Conservation (phyloP, 106 monocot species). For the Cymbidium sinense region DNA sequence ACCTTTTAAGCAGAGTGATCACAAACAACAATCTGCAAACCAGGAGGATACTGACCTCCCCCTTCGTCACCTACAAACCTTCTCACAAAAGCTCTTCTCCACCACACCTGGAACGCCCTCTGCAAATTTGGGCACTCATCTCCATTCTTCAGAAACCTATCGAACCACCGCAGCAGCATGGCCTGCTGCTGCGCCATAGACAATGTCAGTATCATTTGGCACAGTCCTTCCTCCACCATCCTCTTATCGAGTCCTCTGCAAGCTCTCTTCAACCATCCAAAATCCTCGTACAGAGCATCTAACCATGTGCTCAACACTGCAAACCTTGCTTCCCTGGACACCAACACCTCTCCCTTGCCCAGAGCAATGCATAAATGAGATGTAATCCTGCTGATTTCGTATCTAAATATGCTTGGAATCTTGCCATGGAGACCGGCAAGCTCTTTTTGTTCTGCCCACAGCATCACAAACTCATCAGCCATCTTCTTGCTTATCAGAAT, state of each 20-base stretch:
- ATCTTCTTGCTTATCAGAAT: conserved; percentile 35
- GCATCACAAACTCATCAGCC: conserved; percentile 30
- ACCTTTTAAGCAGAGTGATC: not conserved
- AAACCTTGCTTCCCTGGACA: conserved; percentile 18
- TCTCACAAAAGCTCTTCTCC: conserved; percentile 37
- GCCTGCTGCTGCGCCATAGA: conserved; percentile 35
- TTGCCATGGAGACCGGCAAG: conserved; percentile 28
- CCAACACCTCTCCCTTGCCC: conserved; percentile 33
- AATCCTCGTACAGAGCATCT: conserved; percentile 38
- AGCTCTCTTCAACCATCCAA: conserved; percentile 38
- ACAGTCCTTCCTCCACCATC: conserved; percentile 33
- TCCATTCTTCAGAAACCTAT: conserved; percentile 33
- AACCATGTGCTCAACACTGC: conserved; percentile 29
- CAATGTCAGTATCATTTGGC: conserved; percentile 34
- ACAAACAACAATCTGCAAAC: conserved; percentile 23
- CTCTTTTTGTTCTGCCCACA: conserved; percentile 45
- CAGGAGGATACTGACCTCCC: conserved; percentile 10
- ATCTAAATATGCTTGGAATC: conserved; percentile 29
- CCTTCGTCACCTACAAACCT: not conserved
- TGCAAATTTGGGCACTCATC: conserved; percentile 49
- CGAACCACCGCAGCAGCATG: conserved; percentile 42
- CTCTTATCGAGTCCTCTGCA: conserved; percentile 22
- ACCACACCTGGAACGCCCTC: conserved; percentile 41
- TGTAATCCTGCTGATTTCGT: conserved; percentile 39
- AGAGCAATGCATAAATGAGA: conserved; percentile 31